Percentiles rank a stretch among this genome's conserved stretches.
Conservation (phyloP, 805 yeast species). For the Candida silvatica region DNA sequence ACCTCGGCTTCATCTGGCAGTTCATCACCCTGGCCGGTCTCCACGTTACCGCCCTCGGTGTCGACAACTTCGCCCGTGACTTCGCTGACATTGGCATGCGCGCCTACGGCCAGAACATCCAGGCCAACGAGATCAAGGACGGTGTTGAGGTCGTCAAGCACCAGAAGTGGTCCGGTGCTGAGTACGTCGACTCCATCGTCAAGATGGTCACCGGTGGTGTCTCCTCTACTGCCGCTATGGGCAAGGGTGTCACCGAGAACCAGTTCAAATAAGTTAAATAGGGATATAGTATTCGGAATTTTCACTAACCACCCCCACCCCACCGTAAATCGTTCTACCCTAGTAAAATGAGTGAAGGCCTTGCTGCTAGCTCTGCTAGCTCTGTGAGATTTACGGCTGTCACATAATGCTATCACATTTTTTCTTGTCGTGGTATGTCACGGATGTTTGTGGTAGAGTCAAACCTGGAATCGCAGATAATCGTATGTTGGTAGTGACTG, state of each 20-base stretch:
- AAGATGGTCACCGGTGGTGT: conserved; percentile 92
- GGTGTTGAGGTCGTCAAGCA: conserved; percentile 96
- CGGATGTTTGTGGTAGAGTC: too few relatives aligned
- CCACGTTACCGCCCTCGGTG: conserved; percentile 91
- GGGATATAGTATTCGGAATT: too few relatives aligned
- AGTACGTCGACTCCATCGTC: conserved; percentile 84
- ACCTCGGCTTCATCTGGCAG: conserved; percentile 95
- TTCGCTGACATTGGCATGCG: conserved; percentile 84
- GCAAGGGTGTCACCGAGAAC: conserved; percentile 95
- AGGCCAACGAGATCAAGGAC: conserved; percentile 76
- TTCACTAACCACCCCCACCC: too few relatives aligned
- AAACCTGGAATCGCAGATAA: too few relatives aligned
- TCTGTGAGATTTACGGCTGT: too few relatives aligned
- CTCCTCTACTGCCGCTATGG: conserved; percentile 95
- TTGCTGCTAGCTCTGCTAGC: too few relatives aligned
- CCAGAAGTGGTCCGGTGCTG: conserved; percentile 99
- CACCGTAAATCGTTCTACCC: too few relatives aligned
- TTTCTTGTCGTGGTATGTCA: too few relatives aligned
- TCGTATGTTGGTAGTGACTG: too few relatives aligned
- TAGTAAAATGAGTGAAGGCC: too few relatives aligned
- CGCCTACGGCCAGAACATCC: conserved; percentile 86
- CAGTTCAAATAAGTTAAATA: conserved; percentile 65
- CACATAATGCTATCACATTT: too few relatives aligned
- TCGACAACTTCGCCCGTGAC: conserved; percentile 73
- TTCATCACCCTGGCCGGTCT: conserved; percentile 95